These are phyloP conservation scores for Bombardia bombarda DNA, from an alignment of 495 filamentous ascomycete genomes.

Conservation along the genomic window DNA sequence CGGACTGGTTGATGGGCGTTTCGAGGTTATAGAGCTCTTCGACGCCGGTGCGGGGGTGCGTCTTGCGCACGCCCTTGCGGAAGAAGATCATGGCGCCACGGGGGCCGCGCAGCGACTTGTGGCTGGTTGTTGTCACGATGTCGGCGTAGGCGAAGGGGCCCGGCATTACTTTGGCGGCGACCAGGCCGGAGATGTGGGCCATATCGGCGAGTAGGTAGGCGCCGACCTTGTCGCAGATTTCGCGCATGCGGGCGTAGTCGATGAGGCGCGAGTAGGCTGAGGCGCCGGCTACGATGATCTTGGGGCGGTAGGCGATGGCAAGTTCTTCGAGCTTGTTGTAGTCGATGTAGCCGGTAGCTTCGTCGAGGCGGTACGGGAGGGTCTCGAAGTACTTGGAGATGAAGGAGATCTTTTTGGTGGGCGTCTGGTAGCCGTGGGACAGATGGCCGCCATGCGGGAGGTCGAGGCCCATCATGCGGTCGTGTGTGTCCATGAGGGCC, in stretches of 20 bases:
- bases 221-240: slow-evolving; percentile 81
- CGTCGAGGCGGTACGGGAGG: slow-evolving; percentile 84
- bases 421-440: slow-evolving; percentile 96
- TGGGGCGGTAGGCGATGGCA: slow-evolving; percentile 81
- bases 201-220: slow-evolving; percentile 92
- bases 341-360: slow-evolving; percentile 86
- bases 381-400: slow-evolving; percentile 99
- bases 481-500: slow-evolving; percentile 82
- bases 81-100: slow-evolving; percentile 98
- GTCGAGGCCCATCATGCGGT: slow-evolving; percentile 94
- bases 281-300: slow-evolving; percentile 89
- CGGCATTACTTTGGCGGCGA: slow-evolving; percentile 84
- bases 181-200: slow-evolving; percentile 94
- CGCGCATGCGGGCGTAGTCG: slow-evolving; percentile 82
- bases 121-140: slow-evolving; percentile 95
- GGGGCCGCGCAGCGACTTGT: slow-evolving; percentile 93
- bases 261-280: slow-evolving; percentile 92
- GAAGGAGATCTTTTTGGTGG: slow-evolving; percentile 96
- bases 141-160: slow-evolving; percentile 86
- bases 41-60: slow-evolving; percentile 76
- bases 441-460: slow-evolving; percentile 94
- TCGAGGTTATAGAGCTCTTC: slow-evolving; percentile 86
- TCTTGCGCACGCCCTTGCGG: slow-evolving; percentile 79
- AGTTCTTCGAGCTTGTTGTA: slow-evolving; percentile 83
- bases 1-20: slow-evolving; percentile 87